Conservation (phyloP, 768 basidiomycete species). For the Boletus bicolor region DNA sequence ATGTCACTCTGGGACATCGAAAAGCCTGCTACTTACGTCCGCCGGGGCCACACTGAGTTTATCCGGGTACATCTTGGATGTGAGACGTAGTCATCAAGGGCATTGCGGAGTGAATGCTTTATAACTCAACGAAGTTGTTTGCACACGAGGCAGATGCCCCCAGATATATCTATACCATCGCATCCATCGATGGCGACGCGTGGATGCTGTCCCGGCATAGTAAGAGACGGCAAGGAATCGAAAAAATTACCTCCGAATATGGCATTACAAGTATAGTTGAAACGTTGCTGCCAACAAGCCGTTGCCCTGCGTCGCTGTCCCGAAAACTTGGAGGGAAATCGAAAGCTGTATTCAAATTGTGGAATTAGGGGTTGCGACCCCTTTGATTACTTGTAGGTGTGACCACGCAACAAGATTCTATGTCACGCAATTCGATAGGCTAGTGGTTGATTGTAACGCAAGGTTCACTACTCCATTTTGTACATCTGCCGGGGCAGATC, state of each 20-base stretch:
- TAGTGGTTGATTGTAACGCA: no score
- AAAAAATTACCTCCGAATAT: neutral
- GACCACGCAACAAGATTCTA: no score
- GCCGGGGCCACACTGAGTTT: neutral
- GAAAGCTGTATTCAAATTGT: no score
- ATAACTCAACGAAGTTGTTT: neutral
- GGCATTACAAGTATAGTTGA: neutral
- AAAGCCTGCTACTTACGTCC: slow-evolving; percentile 7
- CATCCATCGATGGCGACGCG: neutral
- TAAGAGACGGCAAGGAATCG: neutral
- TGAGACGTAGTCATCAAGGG: slow-evolving; percentile 5
- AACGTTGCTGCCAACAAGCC: neutral
- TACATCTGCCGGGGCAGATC: no score
- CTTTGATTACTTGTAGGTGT: no score
- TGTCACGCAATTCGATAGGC: no score
- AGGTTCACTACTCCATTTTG: no score
- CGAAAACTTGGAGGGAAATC: neutral
- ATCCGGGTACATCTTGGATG: neutral
- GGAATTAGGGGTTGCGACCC: no score
- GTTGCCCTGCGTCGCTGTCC: neutral
- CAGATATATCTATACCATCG: slow-evolving; percentile 20
- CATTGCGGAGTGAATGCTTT: neutral
- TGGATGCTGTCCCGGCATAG: neutral
- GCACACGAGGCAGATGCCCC: slow-evolving; percentile 22
- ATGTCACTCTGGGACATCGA: neutral